phyloP scores from a whole-genome alignment of 2,329 filamentous ascomycete species.

The Ophiocordyceps polyrhachis-furcata region DNA sequence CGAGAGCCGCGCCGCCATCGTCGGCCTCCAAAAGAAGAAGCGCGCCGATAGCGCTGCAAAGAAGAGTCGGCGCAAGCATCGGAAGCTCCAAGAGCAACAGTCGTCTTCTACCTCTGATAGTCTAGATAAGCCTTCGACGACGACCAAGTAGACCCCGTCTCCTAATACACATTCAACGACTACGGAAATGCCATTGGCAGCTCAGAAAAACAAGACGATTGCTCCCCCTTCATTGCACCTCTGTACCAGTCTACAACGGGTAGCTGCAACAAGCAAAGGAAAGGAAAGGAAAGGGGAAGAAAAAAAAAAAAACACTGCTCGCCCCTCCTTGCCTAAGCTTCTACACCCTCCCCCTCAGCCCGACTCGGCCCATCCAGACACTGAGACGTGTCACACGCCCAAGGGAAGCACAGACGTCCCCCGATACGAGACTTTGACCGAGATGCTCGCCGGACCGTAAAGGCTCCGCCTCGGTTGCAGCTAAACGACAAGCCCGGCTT shows the following conservation, averaged over 20 bases:
- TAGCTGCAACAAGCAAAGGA: constrained; percentile 7
- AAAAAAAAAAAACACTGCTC: constrained; percentile 26
- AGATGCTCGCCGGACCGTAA: constrained; percentile 26
- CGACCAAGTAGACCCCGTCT: neutral
- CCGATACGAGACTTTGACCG: constrained; percentile 34
- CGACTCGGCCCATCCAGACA: constrained; percentile 29
- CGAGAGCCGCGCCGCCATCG: constrained; percentile 44
- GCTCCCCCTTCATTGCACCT: constrained; percentile 3
- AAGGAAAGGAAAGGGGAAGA: neutral
- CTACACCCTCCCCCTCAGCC: constrained; percentile 24
- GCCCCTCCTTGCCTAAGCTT: constrained; percentile 37
- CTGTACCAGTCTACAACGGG: constrained; percentile 16
- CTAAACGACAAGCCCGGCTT: constrained; percentile 25
- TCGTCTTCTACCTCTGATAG: neutral
- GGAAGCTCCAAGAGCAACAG: constrained; percentile 29
- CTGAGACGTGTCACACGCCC: constrained; percentile 28
- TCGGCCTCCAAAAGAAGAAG: constrained; percentile 42
- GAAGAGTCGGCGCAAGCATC: constrained; percentile 69
- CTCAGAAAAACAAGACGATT: neutral
- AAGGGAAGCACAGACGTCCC: constrained; percentile 35
- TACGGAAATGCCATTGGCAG: neutral
- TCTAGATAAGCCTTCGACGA: neutral
- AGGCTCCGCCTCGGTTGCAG: constrained; percentile 23
- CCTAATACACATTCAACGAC: neutral
- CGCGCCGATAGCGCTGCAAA: constrained; percentile 61